A percentile compares a stretch with the other conserved stretches of the same genome.
phyloP scores from a whole-genome alignment of 139 green algal species.

The Closterium sp. region DNA sequence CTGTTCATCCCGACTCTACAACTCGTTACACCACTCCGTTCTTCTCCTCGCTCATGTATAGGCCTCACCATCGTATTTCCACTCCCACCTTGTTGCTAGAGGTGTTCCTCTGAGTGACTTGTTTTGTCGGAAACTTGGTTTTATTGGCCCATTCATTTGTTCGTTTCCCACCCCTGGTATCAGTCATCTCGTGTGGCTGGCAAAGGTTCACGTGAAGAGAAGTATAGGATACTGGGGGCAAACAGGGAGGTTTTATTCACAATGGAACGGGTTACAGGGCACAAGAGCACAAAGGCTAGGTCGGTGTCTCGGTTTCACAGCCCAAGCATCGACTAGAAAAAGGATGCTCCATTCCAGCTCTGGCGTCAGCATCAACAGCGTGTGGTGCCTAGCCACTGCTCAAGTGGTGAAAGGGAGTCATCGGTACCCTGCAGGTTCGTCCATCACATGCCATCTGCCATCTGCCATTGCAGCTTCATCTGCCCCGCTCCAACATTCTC shows the following conservation, averaged over 20 bases:
- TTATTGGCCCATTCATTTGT: neutral
- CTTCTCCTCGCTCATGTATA: no score
- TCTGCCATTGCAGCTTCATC: neutral
- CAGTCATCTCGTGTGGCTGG: no score
- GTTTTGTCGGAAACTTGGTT: neutral
- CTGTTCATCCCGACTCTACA: no score
- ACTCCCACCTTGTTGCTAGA: no score
- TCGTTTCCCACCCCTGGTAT: no score
- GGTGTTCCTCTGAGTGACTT: no score
- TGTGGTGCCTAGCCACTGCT: neutral
- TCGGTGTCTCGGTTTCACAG: neutral
- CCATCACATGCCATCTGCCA: neutral
- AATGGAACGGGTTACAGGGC: neutral
- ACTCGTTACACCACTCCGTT: no score
- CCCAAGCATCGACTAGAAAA: neutral
- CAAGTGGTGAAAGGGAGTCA: neutral
- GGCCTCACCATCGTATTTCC: no score
- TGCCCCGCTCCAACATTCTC: neutral
- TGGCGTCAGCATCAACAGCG: neutral
- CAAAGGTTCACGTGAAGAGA: no score
- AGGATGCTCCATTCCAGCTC: neutral
- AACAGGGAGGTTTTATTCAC: neutral
- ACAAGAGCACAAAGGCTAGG: neutral
- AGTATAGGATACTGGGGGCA: neutral
- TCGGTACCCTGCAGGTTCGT: neutral